Evolutionary conservation across 1,284 basidiomycete species (phyloP), one percentile per base, ranked within the genome.

Genomic region (Naganishia albida): DNA sequence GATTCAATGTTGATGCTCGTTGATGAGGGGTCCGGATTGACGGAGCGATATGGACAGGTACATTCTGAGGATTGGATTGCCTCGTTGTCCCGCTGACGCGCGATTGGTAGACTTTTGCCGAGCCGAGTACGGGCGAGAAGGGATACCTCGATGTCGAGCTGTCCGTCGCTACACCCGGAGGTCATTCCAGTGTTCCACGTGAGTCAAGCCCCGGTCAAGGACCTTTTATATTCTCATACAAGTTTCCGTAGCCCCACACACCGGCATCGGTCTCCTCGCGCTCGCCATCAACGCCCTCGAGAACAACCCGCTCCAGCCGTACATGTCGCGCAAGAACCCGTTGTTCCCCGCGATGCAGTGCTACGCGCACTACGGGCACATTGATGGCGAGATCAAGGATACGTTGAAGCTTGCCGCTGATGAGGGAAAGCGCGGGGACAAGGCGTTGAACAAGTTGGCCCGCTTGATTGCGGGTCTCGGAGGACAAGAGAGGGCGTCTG

Each of bases 121-220:
- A 79, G 0, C 86, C 85, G 1, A 82, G 80, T 7, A 82, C 87
- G 6, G 82, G 80, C 0, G 87, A 89, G 78, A 89, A 88, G 73
- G 88, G 87, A 0, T 84, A 85, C 70, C 68, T 86, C 46, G 83
- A 87, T 68, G 80, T 85, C 28, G 80, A 81, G 26, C 74, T 88
- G 44, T 78, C 81, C 18, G 82, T 87, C 18, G 72, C 81, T 23
- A 83, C 86, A 2, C 81, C 82, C 1, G 88, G 88, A 10, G 88
- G 88, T 0, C 88, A 89, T 73, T 87, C 86, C 4, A 86, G 85
- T 57, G 78, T 82, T 10, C 87, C 87, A 18, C 86, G 85, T 34
- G 67, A 76, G 40, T 71, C 38, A 51, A n/a, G n/a, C 30, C 4
- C 26, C 7, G 51, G 2, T 49, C 18, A 3, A 39, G 26, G 28